Evolutionary conservation across 306 rosid species (phyloP), one percentile per base, ranked within the genome.

Genomic region (Ammopiptanthus mongolicus): DNA sequence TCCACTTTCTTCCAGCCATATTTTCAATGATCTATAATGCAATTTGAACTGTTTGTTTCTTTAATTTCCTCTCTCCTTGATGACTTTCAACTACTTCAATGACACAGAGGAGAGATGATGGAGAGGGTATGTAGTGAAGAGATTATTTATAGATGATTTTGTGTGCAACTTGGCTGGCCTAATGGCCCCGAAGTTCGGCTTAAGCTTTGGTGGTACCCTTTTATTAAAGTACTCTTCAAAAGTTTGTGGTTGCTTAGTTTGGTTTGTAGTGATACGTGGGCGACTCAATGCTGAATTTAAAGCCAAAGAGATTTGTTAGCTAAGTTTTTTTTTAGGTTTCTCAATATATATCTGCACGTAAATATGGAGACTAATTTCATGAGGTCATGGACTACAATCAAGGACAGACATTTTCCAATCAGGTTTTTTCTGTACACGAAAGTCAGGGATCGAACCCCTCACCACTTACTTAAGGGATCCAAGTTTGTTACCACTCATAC

Each of bases 1-100:
- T 41, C 50, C 75, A 42, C 66, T 83, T 84, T 51, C 47, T 73
- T 75, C 39, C 76, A 63, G 69, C 88, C 91, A 89, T 89, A 13
- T 41, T 41, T 70, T 81, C 23, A 59, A 61, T 78, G 72, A 53
- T 50, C 18, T 25, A 25, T 46, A 33, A 72, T 37, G 36, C 63
- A 19, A 65, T 9, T 71, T 47, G 23, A 52, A 22, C 34, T 13
- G 25, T 74, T 61, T 36, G n/a, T 53, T 22, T 56, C 55, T 74
- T 62, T 25, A n/a, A n/a, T 74, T 71, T 71, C 60, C 74, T 77
- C 64, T 70, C 69, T 25, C 61, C 78, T 29, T 58, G 25, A 59
- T 52, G 85, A 23, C 76, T 65, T 82, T 71, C 6, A 41, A 53
- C 1, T 65, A 48, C 33, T 77, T 63, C 52, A 58, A 67, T 78